Evolutionary conservation across 192 early-diverging fungal genomes (phyloP).

Genomic region (Phlyctochytrium arcticum): DNA sequence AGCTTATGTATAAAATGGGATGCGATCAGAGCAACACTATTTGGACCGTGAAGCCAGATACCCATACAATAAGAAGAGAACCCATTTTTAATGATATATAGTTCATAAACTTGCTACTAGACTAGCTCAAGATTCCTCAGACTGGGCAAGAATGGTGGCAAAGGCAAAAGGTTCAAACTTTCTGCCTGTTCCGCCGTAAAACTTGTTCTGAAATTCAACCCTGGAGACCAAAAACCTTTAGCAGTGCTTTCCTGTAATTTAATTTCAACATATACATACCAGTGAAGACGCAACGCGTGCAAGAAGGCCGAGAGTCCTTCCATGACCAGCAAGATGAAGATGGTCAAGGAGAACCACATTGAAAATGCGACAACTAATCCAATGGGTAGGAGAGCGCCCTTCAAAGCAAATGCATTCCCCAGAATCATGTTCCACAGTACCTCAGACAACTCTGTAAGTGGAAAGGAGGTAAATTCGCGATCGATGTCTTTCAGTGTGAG

Average conservation of each 20-base stretch:
- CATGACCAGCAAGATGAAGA: constrained; percentile 76
- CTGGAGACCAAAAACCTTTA: background rate
- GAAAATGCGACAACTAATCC: constrained; percentile 75
- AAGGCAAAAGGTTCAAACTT: constrained; percentile 94
- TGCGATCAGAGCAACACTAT: no score
- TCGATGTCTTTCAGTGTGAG: background rate
- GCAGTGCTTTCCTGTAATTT: background rate
- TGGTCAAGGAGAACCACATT: constrained; percentile 85
- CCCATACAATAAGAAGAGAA: no score
- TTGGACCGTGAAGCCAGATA: no score
- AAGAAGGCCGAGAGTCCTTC: constrained; percentile 85
- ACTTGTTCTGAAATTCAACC: constrained; percentile 99
- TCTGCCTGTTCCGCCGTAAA: constrained; percentile 86
- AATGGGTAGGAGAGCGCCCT: constrained; percentile 53
- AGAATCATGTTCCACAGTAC: constrained; percentile 96
- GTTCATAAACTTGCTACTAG: no score
- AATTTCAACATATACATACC: constrained; percentile 37
- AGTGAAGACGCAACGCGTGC: constrained; percentile 90
- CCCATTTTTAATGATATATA: no score
- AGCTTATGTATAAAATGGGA: no score
- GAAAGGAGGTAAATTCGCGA: background rate
- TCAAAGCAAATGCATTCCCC: constrained; percentile 44
- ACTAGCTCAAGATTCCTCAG: no score
- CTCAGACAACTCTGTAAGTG: constrained; percentile 76
- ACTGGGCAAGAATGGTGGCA: constrained; percentile 25